A percentile compares a stretch with the other conserved stretches of the same genome.
phyloP scores from a whole-genome alignment of 2,329 filamentous ascomycete species.

The Didymella sp. region DNA sequence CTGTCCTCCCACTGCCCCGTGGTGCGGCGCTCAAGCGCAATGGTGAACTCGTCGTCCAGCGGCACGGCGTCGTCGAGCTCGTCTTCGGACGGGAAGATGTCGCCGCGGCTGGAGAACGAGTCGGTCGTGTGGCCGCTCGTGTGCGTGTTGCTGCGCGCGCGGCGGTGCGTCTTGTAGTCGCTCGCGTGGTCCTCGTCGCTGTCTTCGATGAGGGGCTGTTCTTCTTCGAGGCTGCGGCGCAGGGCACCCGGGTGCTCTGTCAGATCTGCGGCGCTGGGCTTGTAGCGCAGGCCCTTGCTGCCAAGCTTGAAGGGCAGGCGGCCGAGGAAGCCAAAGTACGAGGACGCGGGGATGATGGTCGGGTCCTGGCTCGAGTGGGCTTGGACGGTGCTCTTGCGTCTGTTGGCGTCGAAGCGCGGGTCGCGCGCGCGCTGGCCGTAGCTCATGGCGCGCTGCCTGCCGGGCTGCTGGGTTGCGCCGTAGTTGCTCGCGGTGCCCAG shows the following conservation, averaged over 20 bases:
- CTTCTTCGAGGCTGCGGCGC: conserved; percentile 62
- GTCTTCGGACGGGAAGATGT: conserved; percentile 90
- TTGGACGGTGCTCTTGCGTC: conserved; percentile 63
- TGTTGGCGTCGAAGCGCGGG: conserved; percentile 36
- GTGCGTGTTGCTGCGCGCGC: conserved; percentile 78
- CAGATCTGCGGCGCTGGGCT: conserved; percentile 87
- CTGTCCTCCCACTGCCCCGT: conserved; percentile 68
- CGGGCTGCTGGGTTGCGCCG: conserved; percentile 63
- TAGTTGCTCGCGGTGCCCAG: conserved; percentile 71
- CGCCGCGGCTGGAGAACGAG: conserved; percentile 84
- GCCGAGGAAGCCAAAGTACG: conserved; percentile 83
- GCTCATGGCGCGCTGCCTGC: conserved; percentile 82
- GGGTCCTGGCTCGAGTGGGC: conserved; percentile 68
- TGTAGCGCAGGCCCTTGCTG: conserved; percentile 79
- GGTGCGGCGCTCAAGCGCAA: conserved; percentile 76
- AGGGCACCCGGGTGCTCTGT: conserved; percentile 79
- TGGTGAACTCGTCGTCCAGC: conserved; percentile 88
- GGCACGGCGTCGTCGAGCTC: conserved; percentile 89
- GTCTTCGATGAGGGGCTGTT: conserved; percentile 74
- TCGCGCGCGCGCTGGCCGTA: conserved; percentile 73
- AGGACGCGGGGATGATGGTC: conserved; percentile 87
- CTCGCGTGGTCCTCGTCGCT: conserved; percentile 54
- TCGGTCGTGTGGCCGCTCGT: conserved; percentile 83
- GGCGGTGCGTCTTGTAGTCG: conserved; percentile 49
- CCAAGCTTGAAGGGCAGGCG: conserved; percentile 85